Percentiles rank a stretch among this genome's conserved stretches.
Evolutionary conservation across 2,329 filamentous ascomycete genomes (phyloP).

Genomic region (Apiospora kogelbergensis): DNA sequence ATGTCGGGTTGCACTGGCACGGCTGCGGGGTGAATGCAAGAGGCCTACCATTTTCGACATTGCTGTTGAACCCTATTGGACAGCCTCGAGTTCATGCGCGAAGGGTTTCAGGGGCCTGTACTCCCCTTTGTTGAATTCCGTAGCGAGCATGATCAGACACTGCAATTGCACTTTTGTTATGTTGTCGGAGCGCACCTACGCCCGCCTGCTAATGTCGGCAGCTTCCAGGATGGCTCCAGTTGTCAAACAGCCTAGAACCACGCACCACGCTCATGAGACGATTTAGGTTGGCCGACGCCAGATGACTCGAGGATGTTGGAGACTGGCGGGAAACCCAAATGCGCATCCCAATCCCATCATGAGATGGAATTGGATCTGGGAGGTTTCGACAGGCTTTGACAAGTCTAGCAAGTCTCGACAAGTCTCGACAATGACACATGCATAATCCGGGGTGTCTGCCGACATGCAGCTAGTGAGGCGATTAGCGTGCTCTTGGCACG

Average conservation of each 20-base stretch:
- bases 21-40: background rate
- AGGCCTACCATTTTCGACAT: background rate
- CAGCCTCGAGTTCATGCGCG: background rate
- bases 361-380: background rate
- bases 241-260: background rate
- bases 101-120: background rate
- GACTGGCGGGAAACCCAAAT: conserved; percentile 2
- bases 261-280: background rate
- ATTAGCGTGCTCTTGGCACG: background rate
- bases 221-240: background rate
- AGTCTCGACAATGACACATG: background rate
- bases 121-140: background rate
- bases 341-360: background rate
- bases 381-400: background rate
- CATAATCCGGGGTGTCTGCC: background rate
- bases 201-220: background rate
- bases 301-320: background rate
- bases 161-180: background rate
- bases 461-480: background rate
- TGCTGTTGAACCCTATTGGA: background rate
- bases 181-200: background rate
- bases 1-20: background rate
- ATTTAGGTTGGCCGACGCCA: background rate
- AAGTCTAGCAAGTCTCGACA: background rate
- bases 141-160: background rate